Evolutionary conservation across 1,284 basidiomycete species (phyloP).

Genomic region (Agroathelia rolfsii): DNA sequence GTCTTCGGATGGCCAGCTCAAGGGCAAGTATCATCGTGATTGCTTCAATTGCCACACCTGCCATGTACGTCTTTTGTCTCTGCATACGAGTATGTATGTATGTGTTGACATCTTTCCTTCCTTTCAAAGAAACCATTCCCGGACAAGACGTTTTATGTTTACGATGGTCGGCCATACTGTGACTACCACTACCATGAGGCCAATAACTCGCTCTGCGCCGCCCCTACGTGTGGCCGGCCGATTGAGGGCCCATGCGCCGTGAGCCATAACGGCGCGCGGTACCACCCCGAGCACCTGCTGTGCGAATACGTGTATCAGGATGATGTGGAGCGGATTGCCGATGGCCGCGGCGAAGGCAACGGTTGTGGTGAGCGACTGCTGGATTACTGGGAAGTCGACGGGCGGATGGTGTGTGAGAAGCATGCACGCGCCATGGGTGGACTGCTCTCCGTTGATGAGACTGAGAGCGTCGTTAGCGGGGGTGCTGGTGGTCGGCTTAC

Average conservation of each 20-base stretch:
- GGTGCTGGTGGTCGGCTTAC: constrained; percentile 10
- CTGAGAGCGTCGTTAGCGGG: constrained; percentile 12
- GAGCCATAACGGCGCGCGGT: constrained; percentile 65
- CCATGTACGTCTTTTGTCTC: constrained; percentile 40
- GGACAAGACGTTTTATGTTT: constrained; percentile 82
- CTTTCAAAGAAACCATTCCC: constrained; percentile 69
- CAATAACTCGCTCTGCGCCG: constrained; percentile 78
- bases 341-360: background rate
- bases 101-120: constrained; percentile 6
- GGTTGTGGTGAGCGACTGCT: constrained; percentile 47
- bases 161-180: constrained; percentile 79
- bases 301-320: constrained; percentile 39
- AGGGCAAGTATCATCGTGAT: constrained; percentile 84
- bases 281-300: constrained; percentile 77
- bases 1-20: constrained; percentile 81
- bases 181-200: constrained; percentile 86
- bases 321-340: constrained; percentile 3
- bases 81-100: constrained; percentile 6
- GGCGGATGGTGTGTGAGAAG: constrained; percentile 71
- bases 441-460: constrained; percentile 11
- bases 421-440: constrained; percentile 39
- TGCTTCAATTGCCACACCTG: constrained; percentile 84
- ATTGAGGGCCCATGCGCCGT: constrained; percentile 88
- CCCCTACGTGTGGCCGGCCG: constrained; percentile 68
- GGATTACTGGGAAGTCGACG: constrained; percentile 83